Conservation (phyloP, 371 early-diverging fungal genomes). For the Basidiobolus meristosporus region DNA sequence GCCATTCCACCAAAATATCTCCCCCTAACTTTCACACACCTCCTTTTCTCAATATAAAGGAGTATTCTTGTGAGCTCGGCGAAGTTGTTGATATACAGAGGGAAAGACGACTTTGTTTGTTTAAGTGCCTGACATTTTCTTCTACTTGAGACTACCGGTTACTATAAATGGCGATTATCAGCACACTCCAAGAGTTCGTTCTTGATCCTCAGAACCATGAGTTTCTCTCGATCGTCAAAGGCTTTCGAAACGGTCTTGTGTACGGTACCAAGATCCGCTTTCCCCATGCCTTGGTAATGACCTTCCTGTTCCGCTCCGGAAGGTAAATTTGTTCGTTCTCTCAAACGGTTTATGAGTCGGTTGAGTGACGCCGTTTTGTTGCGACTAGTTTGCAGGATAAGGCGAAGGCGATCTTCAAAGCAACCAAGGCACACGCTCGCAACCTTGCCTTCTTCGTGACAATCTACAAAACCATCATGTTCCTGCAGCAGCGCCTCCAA, state of each 20-base stretch:
- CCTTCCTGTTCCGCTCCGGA: constrained; percentile 76
- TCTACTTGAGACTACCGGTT: too few species aligned
- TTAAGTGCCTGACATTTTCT: too few species aligned
- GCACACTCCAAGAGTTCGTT: too few species aligned
- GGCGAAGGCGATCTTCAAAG: constrained; percentile 50
- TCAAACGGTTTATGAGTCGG: not conserved
- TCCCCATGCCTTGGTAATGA: constrained; percentile 96
- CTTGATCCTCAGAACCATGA: constrained; percentile 61
- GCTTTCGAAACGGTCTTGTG: constrained; percentile 87
- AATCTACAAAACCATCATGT: constrained; percentile 81
- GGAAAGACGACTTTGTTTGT: too few species aligned
- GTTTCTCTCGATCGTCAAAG: constrained; percentile 73
- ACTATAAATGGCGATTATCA: too few species aligned
- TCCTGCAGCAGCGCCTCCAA: constrained; percentile 37
- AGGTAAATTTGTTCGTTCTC: constrained; percentile 28
- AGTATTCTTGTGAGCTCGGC: too few species aligned
- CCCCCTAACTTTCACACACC: too few species aligned
- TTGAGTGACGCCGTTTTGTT: not conserved
- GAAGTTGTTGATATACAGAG: too few species aligned
- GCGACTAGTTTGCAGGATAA: constrained; percentile 39
- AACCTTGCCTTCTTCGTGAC: constrained; percentile 85
- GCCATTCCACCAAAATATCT: too few species aligned
- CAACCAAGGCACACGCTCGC: constrained; percentile 75
- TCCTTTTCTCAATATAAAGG: too few species aligned
- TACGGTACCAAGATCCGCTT: constrained; percentile 93